A percentile compares a stretch with the other conserved stretches of the same genome.
Evolutionary conservation across 352 stramenopile genomes (phyloP).

Genomic region (Globisporangium yorkense): DNA sequence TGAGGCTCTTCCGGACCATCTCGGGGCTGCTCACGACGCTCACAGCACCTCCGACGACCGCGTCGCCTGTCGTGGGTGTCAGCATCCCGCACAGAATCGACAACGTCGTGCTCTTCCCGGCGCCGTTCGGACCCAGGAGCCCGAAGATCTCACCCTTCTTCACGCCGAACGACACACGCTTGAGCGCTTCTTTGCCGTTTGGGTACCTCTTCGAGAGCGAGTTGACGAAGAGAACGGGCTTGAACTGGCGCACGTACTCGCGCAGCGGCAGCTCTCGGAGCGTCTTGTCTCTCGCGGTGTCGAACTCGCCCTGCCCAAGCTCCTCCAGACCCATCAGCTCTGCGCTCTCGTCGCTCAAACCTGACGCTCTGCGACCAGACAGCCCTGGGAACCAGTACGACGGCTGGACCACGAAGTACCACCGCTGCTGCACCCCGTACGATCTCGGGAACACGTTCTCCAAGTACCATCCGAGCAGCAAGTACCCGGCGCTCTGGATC

Average conservation of each 20-base stretch:
- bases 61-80: constrained; percentile 62
- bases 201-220: constrained; percentile 61
- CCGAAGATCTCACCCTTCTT: constrained; percentile 91
- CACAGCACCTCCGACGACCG: constrained; percentile 43
- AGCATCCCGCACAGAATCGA: constrained; percentile 94
- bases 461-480: constrained; percentile 91
- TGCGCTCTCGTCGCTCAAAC: constrained; percentile 13
- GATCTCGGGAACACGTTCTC: constrained; percentile 91
- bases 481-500: constrained; percentile 81
- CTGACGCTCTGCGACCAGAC: constrained; percentile 12
- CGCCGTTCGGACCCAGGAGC: constrained; percentile 91
- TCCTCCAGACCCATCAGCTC: constrained; percentile 9
- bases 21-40: constrained; percentile 44
- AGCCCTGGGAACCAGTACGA: constrained; percentile 71
- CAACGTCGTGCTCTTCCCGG: constrained; percentile 95
- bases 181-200: constrained; percentile 73
- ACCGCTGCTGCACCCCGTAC: constrained; percentile 88
- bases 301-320: constrained; percentile 9
- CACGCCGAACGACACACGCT: constrained; percentile 85
- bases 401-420: constrained; percentile 89
- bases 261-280: constrained; percentile 54
- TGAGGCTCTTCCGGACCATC: constrained; percentile 61
- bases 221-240: constrained; percentile 51
- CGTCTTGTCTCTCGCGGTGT: constrained; percentile 38
- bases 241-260: constrained; percentile 52